These are phyloP conservation scores for Solanum acaule DNA, from an alignment of 257 asterid species.

Conservation along the genomic window DNA sequence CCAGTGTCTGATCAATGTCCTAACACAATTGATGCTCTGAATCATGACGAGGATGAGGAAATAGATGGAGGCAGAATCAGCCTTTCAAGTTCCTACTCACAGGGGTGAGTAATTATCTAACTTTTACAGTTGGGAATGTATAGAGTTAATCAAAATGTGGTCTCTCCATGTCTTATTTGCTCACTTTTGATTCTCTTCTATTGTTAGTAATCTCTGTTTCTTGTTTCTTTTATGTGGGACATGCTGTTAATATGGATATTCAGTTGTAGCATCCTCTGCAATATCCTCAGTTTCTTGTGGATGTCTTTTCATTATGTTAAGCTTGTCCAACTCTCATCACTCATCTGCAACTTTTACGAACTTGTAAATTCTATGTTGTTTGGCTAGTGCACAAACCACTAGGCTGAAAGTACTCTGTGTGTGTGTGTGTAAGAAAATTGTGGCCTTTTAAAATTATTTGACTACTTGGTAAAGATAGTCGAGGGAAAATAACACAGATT, in stretches of 20 bases:
- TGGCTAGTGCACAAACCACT: background rate
- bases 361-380: background rate
- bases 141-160: background rate
- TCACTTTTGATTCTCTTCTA: background rate
- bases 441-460: background rate
- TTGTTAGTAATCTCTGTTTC: background rate
- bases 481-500: background rate
- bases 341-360: background rate
- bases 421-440: background rate
- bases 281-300: background rate
- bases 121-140: background rate
- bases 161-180: background rate
- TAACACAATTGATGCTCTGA: conserved; percentile 20
- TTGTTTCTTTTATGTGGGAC: background rate
- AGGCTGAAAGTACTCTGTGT: background rate
- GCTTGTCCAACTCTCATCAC: background rate
- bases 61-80: conserved; percentile 91
- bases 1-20: conserved; percentile 53
- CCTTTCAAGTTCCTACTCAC: conserved; percentile 77
- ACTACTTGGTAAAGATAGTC: background rate
- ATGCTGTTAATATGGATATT: background rate
- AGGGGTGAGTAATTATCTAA: conserved; percentile 47
- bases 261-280: background rate
- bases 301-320: background rate
- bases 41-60: conserved; percentile 44